phyloP scores from a whole-genome alignment of 2,329 filamentous ascomycete genomes.

The Diaporthe velutina region DNA sequence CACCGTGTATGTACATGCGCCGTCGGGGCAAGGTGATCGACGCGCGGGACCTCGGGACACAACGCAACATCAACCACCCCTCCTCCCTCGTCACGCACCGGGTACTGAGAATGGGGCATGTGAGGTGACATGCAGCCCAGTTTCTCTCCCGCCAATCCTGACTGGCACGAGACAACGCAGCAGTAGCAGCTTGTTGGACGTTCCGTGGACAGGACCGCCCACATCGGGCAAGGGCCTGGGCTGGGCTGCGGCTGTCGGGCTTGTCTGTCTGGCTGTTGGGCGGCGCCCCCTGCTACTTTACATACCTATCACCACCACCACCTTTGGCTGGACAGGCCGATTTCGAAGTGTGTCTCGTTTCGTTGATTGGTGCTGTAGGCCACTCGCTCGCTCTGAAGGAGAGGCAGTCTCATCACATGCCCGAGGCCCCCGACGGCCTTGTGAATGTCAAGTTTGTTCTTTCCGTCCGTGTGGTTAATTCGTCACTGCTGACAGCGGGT shows the following conservation, averaged over 20 bases:
- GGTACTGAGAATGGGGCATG: background rate
- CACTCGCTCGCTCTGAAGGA: background rate
- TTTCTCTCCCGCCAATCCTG: background rate
- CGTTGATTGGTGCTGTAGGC: background rate
- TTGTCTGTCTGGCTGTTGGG: background rate
- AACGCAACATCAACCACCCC: slow-evolving; percentile 7
- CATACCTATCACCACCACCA: background rate
- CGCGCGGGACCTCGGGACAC: slow-evolving; percentile 23
- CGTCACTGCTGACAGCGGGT: background rate
- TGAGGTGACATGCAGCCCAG: background rate
- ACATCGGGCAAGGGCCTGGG: background rate
- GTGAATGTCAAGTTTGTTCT: background rate
- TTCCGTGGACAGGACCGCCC: slow-evolving; percentile 3
- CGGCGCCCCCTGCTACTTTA: background rate
- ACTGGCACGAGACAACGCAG: slow-evolving; percentile 1
- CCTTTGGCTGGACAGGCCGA: background rate
- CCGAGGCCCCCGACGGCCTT: slow-evolving; percentile 13
- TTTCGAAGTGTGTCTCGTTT: background rate
- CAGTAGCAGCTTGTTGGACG: background rate
- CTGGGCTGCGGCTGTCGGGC: no score
- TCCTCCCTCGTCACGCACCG: background rate
- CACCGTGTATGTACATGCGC: background rate
- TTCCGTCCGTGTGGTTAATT: background rate
- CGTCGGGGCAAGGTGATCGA: slow-evolving; percentile 1
- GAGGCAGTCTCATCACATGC: background rate